Base-by-base conservation (phyloP, 2,329 filamentous ascomycete species). In the Epicoccum sorghinum region DNA sequence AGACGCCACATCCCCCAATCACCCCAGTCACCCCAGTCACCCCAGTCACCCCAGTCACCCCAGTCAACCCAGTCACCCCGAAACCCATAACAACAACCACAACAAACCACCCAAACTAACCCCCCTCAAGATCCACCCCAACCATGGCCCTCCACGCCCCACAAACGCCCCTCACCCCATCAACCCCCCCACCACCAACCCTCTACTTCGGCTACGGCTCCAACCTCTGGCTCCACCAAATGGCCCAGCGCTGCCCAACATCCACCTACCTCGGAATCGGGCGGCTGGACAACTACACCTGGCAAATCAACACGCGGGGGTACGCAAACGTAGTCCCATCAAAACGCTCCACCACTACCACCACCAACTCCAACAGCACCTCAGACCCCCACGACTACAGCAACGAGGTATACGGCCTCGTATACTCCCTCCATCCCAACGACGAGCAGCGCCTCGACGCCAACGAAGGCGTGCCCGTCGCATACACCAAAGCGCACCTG, bases 181-280 rank as follows among this genome's bases (percentile, higher is more conserved):
- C 52, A 47, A 77, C 69, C 22, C 36, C 33, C 50, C 52, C 46
- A 77, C 69, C 45, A 71, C 85, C 18, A 18, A 18, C 18, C 18
- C 18, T 18, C 59, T 89, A 89, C 78, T 89, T 90, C 68, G 88
- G 83, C 64, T 90, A 88, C 73, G 88, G 88, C 58, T 86, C 83
- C 69, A 90, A 90, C 71, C 80, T 90, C 53, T 89, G 86, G 70
- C 80, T 80, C 0, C 73, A 79, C 25, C 87, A 90, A 72, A 90
- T 91, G 88, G 63, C 63, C 4, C 61, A 69, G 40, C 85, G 87
- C 47, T 90, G 88, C 67, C 81, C 82, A 1, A 70, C 67, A 12
- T 83, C 84, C 2, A 74, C 69, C 10, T 83, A 84, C 47, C 68
- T 85, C 6, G 85, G 85, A 38, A 75, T 89, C 45, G 88, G 80